A percentile compares a stretch with the other conserved stretches of the same genome.
These are phyloP conservation scores for Neonectria faginata DNA, from an alignment of 2,329 filamentous ascomycete species.

Conservation along the genomic window DNA sequence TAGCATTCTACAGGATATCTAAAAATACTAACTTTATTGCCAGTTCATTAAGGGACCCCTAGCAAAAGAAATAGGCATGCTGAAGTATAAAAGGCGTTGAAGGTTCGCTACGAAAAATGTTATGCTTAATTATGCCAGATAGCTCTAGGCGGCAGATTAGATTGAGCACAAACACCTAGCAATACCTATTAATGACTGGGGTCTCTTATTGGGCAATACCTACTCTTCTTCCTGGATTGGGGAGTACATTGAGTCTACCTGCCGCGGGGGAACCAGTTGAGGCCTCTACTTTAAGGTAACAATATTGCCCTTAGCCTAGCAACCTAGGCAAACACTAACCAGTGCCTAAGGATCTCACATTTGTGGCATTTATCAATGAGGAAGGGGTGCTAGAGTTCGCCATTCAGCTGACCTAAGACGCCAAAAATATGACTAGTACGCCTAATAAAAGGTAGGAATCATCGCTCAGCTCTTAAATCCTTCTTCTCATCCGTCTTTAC, in stretches of 20 bases:
- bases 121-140: slow-evolving; percentile 4
- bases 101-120: slow-evolving; percentile 6
- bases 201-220: background rate
- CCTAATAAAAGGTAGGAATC: too few species aligned
- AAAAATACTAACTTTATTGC: slow-evolving; percentile 3
- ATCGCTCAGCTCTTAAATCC: too few species aligned
- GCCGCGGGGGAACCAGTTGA: background rate
- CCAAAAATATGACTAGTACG: too few species aligned
- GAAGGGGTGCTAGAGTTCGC: too few species aligned
- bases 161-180: background rate
- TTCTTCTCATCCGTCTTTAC: too few species aligned
- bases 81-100: slow-evolving; percentile 1
- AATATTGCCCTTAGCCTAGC: background rate
- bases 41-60: slow-evolving; percentile 5
- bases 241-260: slow-evolving; percentile 9
- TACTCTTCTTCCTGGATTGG: slow-evolving; percentile 7
- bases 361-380: slow-evolving; percentile 8
- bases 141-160: slow-evolving; percentile 1
- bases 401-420: too few species aligned
- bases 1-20: background rate
- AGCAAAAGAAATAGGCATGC: background rate
- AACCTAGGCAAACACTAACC: background rate
- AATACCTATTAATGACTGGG: slow-evolving; percentile 4
- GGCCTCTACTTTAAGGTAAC: slow-evolving; percentile 16
- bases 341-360: slow-evolving; percentile 3